phyloP scores from a whole-genome alignment of 192 early-diverging fungal genomes.

The Backusella tarrabulga region DNA sequence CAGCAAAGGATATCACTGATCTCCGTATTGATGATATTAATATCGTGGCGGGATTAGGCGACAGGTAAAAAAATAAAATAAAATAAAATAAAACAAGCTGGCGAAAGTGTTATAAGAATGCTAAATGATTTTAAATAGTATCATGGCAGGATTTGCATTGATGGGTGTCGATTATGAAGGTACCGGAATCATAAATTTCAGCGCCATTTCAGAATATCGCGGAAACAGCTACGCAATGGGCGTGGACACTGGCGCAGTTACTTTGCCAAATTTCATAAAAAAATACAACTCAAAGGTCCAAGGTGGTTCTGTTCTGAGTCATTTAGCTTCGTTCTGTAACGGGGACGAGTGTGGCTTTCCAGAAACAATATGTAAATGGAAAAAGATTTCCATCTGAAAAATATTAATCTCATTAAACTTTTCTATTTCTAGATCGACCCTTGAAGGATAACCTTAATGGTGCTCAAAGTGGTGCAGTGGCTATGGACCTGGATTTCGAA shows the following conservation, averaged over 20 bases:
- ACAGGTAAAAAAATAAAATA: slow-evolving; percentile 21
- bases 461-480: slow-evolving; percentile 51
- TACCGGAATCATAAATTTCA: slow-evolving; percentile 26
- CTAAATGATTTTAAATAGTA: slow-evolving; percentile 23
- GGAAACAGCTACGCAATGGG: slow-evolving; percentile 53
- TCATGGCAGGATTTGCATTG: slow-evolving; percentile 53
- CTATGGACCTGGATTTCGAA: slow-evolving; percentile 40
- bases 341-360: not conserved
- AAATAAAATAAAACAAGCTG: not conserved
- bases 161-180: slow-evolving; percentile 34
- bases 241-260: slow-evolving; percentile 41
- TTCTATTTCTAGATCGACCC: slow-evolving; percentile 14
- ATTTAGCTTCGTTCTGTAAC: slow-evolving; percentile 25
- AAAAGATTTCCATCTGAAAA: not conserved
- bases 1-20: slow-evolving; percentile 45
- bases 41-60: slow-evolving; percentile 53
- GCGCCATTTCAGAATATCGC: slow-evolving; percentile 42
- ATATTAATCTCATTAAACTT: not conserved
- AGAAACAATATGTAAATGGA: not conserved
- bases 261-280: slow-evolving; percentile 46
- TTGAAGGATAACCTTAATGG: slow-evolving; percentile 41
- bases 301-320: slow-evolving; percentile 39
- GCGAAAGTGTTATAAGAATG: no score
- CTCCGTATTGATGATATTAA: slow-evolving; percentile 55
- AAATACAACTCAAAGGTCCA: slow-evolving; percentile 34